Percentiles rank a stretch among this genome's conserved stretches.
phyloP scores from a whole-genome alignment of 768 basidiomycete species.

The Agrocybe pediades region DNA sequence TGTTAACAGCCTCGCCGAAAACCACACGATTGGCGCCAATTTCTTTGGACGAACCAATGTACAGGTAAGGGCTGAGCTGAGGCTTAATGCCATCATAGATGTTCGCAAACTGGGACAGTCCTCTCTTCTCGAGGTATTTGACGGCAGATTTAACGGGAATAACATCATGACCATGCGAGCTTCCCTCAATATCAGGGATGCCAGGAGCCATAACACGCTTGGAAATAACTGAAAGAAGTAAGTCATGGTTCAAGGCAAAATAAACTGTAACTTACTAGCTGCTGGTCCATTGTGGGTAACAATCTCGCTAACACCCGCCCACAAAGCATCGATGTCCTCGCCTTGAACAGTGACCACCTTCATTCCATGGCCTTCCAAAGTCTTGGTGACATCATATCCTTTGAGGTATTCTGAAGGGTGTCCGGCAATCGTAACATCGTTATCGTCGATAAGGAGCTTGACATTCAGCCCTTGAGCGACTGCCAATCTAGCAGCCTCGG shows the following conservation, averaged over 20 bases:
- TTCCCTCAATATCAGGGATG: constrained; percentile 77
- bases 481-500: constrained; percentile 85
- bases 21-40: constrained; percentile 78
- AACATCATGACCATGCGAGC: constrained; percentile 81
- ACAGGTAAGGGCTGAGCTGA: constrained; percentile 53
- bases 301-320: constrained; percentile 60
- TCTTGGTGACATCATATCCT: constrained; percentile 72
- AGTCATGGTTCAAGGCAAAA: background rate
- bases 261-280: constrained; percentile 49
- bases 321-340: constrained; percentile 79
- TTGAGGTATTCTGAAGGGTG: constrained; percentile 86
- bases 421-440: constrained; percentile 91
- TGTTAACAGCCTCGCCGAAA: constrained; percentile 84
- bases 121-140: constrained; percentile 68
- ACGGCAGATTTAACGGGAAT: constrained; percentile 81
- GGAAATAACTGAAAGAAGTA: constrained; percentile 49
- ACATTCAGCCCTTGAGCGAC: constrained; percentile 83
- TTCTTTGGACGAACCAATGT: constrained; percentile 73
- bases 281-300: constrained; percentile 73
- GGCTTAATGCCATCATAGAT: constrained; percentile 72
- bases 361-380: constrained; percentile 80
- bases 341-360: constrained; percentile 75
- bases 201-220: constrained; percentile 74
- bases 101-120: constrained; percentile 52
- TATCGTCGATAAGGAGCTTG: constrained; percentile 87